Evolutionary conservation across 2,329 filamentous ascomycete species (phyloP).

Genomic region (Penicillium sp.): DNA sequence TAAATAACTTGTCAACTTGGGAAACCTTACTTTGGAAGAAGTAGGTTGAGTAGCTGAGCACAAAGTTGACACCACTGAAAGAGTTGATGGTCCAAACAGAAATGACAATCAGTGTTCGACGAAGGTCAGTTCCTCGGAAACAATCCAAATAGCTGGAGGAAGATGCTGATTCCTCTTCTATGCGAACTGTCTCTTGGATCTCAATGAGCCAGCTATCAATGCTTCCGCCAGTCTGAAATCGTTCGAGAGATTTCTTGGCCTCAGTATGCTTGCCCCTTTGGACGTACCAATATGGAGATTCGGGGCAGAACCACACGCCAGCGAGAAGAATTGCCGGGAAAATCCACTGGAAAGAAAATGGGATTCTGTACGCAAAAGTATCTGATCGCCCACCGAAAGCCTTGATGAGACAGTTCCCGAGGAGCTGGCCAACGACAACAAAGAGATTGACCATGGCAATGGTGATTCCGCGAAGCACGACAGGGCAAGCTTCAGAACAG

Average conservation of each 20-base stretch:
- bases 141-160: conserved; percentile 8
- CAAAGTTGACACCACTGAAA: conserved; percentile 10
- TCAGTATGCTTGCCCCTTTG: background rate
- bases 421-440: conserved; percentile 6
- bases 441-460: conserved; percentile 12
- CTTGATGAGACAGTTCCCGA: conserved; percentile 6
- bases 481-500: conserved; percentile 4
- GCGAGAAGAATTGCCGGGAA: conserved; percentile 4
- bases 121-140: conserved; percentile 12
- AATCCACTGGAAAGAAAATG: conserved; percentile 10
- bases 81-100: conserved; percentile 9
- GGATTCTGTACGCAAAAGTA: conserved; percentile 7
- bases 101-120: conserved; percentile 8
- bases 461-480: conserved; percentile 8
- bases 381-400: conserved; percentile 1
- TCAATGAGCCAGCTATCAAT: conserved; percentile 6
- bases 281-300: conserved; percentile 10
- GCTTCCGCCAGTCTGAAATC: conserved; percentile 5
- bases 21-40: conserved; percentile 9
- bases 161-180: conserved; percentile 5
- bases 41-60: conserved; percentile 12
- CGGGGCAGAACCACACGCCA: conserved; percentile 4
- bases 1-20: background rate
- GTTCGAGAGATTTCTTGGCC: conserved; percentile 1
- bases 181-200: conserved; percentile 11